Evolutionary conservation across 2,329 filamentous ascomycete species (phyloP).

Genomic region (Helicocarpus griseus): DNA sequence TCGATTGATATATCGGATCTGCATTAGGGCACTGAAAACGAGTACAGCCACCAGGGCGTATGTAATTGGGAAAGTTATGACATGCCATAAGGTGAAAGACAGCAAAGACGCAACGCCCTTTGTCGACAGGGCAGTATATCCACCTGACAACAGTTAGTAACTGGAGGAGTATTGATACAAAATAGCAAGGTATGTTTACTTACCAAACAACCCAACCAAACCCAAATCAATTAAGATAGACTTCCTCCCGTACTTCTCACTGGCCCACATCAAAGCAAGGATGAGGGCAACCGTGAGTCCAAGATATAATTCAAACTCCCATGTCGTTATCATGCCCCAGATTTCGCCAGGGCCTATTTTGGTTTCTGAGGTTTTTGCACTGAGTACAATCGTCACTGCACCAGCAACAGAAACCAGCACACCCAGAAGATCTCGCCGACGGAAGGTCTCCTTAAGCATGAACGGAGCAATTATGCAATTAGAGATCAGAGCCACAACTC

Average conservation of each 20-base stretch:
- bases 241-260: slow-evolving; percentile 70
- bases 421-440: slow-evolving; percentile 73
- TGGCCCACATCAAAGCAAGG: slow-evolving; percentile 66
- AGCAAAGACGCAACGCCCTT: slow-evolving; percentile 94
- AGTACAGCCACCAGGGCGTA: slow-evolving; percentile 76
- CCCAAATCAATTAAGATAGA: slow-evolving; percentile 88
- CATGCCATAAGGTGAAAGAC: slow-evolving; percentile 79
- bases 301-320: slow-evolving; percentile 87
- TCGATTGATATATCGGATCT: slow-evolving; percentile 92
- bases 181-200: slow-evolving; percentile 21
- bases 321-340: slow-evolving; percentile 75
- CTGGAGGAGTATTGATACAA: slow-evolving; percentile 11
- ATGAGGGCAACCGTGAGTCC: slow-evolving; percentile 68
- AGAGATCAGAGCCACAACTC: slow-evolving; percentile 91
- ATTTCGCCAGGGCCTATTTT: slow-evolving; percentile 87
- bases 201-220: slow-evolving; percentile 86
- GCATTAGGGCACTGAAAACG: slow-evolving; percentile 79
- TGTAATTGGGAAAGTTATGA: slow-evolving; percentile 83
- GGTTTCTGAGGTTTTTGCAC: slow-evolving; percentile 77
- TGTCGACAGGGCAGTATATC: slow-evolving; percentile 92
- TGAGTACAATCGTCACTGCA: slow-evolving; percentile 85
- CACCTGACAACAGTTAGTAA: slow-evolving; percentile 45
- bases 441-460: slow-evolving; percentile 84
- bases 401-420: slow-evolving; percentile 80
- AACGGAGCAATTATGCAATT: slow-evolving; percentile 95